Base-by-base conservation (phyloP, 169 alveolate species). In the Eimeria necatrix region DNA sequence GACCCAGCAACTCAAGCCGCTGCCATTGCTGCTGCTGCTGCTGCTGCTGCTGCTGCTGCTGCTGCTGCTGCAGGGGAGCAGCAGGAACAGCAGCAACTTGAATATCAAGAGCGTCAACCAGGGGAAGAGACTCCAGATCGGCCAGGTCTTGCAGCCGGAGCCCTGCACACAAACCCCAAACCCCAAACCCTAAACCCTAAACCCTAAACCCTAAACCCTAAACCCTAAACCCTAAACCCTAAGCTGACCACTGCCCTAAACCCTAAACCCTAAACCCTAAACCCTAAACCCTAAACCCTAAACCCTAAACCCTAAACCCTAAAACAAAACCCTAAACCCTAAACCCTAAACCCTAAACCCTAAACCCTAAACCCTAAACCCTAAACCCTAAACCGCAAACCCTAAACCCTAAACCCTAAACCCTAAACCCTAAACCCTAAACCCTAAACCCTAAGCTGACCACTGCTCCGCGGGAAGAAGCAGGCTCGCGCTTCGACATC, bases 81-180 rank as follows among this genome's bases (percentile, higher is more conserved):
- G 22, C 60, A 48, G 89, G 89, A 0, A 80, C 89, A 51, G 89
- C 70, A 80, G 89, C 89, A 51, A 80, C 60, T 51, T 80, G 89
- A 49, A 80, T 80, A 48, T 80, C 89, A 18, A 80, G 7, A 0
- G 71, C 89, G 20, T 80, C 89, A 48, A 80, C 71, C 10, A 80
- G 89, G 32, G 89, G 71, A 51, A 80, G 89, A 7, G 70, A 16
- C 89, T 80, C 89, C 41, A 80, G 26, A 48, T 80, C 89, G 2
- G 71, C 41, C 12, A 80, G 52, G 22, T 80, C 89, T 18, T 80
- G 71, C 41, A 80, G 89, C 7, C 89, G 89, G 49, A 48, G 41
- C 60, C 52, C 89, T 80, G 89, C n/a, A n/a, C 89, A 80, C 48
- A 80, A 80, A 80, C 70, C 89, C 71, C 49, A 80, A 48, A 80